Evolutionary conservation across 768 basidiomycete species (phyloP).

Genomic region (Mycena polygramma): DNA sequence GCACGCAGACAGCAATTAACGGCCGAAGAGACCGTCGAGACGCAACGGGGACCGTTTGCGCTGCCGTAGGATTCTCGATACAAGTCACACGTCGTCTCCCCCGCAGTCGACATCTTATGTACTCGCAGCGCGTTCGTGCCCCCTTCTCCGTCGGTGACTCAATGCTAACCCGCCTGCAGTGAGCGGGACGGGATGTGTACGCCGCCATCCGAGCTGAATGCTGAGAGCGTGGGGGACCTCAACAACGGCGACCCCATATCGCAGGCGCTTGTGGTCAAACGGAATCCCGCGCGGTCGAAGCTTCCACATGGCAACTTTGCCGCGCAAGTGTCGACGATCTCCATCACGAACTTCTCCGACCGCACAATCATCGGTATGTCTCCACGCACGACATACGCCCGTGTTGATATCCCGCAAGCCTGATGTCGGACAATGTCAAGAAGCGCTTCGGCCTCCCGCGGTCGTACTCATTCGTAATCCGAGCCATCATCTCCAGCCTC

Average conservation of each 20-base stretch:
- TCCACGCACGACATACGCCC: neutral
- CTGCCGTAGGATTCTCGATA: too few species aligned
- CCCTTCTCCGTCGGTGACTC: too few species aligned
- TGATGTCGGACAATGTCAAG: constrained; percentile 77
- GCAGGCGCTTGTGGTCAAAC: constrained; percentile 74
- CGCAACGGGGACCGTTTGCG: too few species aligned
- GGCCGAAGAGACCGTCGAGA: too few species aligned
- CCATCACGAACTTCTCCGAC: constrained; percentile 84
- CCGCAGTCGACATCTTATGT: too few species aligned
- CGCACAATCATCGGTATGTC: constrained; percentile 79
- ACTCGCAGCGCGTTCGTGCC: too few species aligned
- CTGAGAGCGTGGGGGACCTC: constrained; percentile 64
- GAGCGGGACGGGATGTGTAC: constrained; percentile 64
- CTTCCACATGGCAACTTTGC: constrained; percentile 86
- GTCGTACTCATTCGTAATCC: constrained; percentile 78
- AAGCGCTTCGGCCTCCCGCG: constrained; percentile 70
- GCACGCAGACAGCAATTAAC: too few species aligned
- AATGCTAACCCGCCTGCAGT: too few species aligned
- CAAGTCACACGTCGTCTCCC: too few species aligned
- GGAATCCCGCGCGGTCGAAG: constrained; percentile 68
- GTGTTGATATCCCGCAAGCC: constrained; percentile 54
- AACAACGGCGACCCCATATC: constrained; percentile 85
- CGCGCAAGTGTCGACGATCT: constrained; percentile 85
- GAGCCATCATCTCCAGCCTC: constrained; percentile 70
- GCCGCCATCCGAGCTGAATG: constrained; percentile 37